Percentiles rank a stretch among this genome's conserved stretches.
Conservation (phyloP, 2,329 filamentous ascomycete genomes). For the Sarocladium kiliense region DNA sequence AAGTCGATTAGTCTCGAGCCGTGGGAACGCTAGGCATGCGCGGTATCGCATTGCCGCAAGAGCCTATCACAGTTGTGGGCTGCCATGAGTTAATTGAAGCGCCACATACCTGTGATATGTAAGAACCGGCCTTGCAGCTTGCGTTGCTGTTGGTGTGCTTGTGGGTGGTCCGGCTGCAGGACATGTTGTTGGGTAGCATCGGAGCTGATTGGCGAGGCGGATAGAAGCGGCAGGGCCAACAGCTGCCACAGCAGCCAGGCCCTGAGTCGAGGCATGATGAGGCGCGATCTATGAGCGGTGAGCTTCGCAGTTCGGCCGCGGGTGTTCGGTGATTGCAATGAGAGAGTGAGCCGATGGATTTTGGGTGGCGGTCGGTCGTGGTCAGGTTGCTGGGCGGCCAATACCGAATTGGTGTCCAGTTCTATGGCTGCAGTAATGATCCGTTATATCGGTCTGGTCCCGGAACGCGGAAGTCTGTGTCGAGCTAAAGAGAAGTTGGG, state of each 20-base stretch:
- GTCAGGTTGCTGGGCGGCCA: neutral
- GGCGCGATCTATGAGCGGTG: neutral
- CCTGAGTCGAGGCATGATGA: conserved; percentile 19
- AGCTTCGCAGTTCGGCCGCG: neutral
- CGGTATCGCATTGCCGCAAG: no score
- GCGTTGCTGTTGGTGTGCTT: conserved; percentile 24
- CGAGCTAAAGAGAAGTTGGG: neutral
- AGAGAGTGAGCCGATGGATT: neutral
- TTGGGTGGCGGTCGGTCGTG: neutral
- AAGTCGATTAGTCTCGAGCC: neutral
- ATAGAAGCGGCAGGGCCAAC: conserved; percentile 20
- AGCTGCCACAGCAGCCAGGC: conserved; percentile 23
- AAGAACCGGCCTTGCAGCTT: conserved; percentile 71
- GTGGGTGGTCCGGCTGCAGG: conserved; percentile 10
- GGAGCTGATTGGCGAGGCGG: conserved; percentile 14
- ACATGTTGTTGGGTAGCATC: conserved; percentile 15
- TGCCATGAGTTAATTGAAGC: no score
- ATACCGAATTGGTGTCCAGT: neutral
- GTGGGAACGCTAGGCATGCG: neutral
- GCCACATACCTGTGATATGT: conserved; percentile 79
- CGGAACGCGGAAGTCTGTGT: neutral
- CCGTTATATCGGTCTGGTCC: no score
- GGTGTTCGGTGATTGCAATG: neutral
- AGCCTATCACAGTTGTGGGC: no score
- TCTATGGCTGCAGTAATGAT: no score